Base-by-base conservation (phyloP, 2,329 filamentous ascomycete genomes). In the Apiospora koreana region DNA sequence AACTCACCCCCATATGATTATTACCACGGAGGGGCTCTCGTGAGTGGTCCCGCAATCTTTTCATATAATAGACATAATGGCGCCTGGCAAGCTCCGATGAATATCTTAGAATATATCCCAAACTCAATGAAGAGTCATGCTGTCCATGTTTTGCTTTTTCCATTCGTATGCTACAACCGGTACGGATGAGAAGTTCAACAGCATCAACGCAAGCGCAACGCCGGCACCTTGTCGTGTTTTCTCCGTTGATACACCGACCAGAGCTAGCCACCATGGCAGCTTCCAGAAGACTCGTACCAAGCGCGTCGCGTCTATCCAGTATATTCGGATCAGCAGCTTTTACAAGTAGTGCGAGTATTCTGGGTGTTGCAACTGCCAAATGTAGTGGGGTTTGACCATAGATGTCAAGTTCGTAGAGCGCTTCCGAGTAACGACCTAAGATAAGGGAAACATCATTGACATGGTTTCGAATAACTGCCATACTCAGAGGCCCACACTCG, bases 21-120 rank as follows among this genome's bases (percentile, higher is more conserved):
- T n/a, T n/a, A n/a, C n/a, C n/a, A n/a, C n/a, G n/a, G n/a, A n/a
- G n/a, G n/a, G n/a, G n/a, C n/a, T n/a, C n/a, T n/a, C n/a, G n/a
- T n/a, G n/a, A n/a, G n/a, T n/a, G n/a, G n/a, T n/a, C n/a, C n/a
- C n/a, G n/a, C n/a, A n/a, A n/a, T n/a, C n/a, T n/a, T n/a, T n/a
- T n/a, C 25, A 65, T 54, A 8, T 65, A 42, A 42, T 41, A 42
- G 1, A 69, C 42, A 50, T 69, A 69, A 42, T 25, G 68, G 21
- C 68, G 68, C 38, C 58, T 62, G 3, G 68, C 68, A 21, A 69
- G 58, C 68, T 69, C 58, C 2, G 68, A 69, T 38, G 68, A 58
- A 2, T 3, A 0, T 6, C 2, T 0, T 14, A 69, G 28, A 58
- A 35, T 35, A 3, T 8, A 35, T 4, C 8, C 35, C 35, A 35